These are phyloP conservation scores for Pseudohyphozyma bogoriensis DNA, from an alignment of 768 basidiomycete species.

Conservation along the genomic window DNA sequence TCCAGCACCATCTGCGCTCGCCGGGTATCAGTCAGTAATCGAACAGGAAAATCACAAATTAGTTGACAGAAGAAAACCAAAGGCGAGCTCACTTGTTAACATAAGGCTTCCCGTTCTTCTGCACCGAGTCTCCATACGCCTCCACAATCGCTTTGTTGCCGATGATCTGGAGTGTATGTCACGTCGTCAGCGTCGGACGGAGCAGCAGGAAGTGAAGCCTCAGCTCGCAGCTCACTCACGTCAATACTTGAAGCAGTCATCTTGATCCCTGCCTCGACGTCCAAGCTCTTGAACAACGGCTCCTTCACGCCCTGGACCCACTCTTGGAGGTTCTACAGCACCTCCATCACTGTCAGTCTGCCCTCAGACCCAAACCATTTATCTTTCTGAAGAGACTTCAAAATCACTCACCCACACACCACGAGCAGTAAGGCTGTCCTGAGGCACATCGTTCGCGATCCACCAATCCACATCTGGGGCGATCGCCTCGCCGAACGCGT, in stretches of 20 bases:
- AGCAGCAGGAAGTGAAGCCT: neutral
- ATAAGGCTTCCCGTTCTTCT: neutral
- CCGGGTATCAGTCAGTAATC: too few species aligned
- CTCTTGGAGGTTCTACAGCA: neutral
- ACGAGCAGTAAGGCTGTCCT: too few species aligned
- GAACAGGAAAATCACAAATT: too few species aligned
- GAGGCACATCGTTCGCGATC: neutral
- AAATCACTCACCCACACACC: too few species aligned
- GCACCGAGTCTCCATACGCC: neutral
- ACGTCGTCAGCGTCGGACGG: neutral
- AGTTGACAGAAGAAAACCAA: neutral
- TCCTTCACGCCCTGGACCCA: neutral
- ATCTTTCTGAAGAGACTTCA: neutral
- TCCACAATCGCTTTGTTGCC: neutral
- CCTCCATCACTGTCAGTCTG: neutral
- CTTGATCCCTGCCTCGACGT: neutral
- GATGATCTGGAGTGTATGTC: too few species aligned
- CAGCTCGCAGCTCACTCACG: neutral
- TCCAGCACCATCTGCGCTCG: neutral
- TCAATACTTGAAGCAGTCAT: neutral
- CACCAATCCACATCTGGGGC: neutral
- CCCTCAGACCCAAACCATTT: neutral
- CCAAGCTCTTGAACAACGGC: neutral
- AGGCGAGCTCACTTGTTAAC: neutral
- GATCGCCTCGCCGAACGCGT: neutral